phyloP scores from a whole-genome alignment of 2,329 filamentous ascomycete genomes.

The Chaetoscypha palmicola region DNA sequence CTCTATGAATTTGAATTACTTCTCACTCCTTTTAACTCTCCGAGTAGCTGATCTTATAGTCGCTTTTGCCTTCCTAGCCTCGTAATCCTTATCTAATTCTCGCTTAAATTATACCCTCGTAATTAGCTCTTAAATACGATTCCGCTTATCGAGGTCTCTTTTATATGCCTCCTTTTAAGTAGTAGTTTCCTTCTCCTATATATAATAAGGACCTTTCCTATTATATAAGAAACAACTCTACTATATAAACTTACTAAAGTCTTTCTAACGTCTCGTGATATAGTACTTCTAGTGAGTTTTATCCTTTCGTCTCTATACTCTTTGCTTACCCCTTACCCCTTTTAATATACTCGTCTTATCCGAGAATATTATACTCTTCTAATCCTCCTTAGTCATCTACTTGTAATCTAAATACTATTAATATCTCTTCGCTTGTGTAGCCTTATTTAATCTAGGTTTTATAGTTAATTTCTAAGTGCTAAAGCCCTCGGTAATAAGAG shows the following conservation, averaged over 20 bases:
- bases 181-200: not conserved
- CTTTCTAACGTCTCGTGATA: not conserved
- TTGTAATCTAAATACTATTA: too few species aligned
- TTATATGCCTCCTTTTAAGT: not conserved
- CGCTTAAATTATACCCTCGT: too few species aligned
- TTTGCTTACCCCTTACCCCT: too few species aligned
- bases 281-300: not conserved
- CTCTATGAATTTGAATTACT: not conserved
- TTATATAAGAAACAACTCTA: conserved; percentile 4
- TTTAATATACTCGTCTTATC: too few species aligned
- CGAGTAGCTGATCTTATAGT: not conserved
- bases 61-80: not conserved
- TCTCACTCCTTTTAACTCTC: not conserved
- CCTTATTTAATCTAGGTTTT: too few species aligned
- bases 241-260: conserved; percentile 8
- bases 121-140: too few species aligned
- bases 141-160: conserved; percentile 1
- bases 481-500: too few species aligned
- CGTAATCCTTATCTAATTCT: not conserved
- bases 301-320: not conserved
- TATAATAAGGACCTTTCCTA: conserved; percentile 5
- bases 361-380: too few species aligned
- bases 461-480: too few species aligned
- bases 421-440: too few species aligned
- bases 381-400: too few species aligned